Evolutionary conservation across 495 filamentous ascomycete genomes (phyloP), one percentile per base, ranked within the genome.

Genomic region (Lindgomyces ingoldianus): DNA sequence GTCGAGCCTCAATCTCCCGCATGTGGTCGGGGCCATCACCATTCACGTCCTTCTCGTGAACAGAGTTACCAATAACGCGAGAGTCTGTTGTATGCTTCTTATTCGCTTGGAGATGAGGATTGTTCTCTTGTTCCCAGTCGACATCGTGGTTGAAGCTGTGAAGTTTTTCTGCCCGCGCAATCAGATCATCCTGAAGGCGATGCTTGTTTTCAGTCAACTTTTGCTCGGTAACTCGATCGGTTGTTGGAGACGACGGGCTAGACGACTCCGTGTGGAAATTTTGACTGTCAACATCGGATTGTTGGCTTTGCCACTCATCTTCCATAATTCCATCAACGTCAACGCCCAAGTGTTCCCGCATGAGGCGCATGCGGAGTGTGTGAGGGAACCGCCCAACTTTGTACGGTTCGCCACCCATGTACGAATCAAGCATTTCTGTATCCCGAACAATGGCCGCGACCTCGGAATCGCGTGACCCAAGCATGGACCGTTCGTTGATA

Each of bases 401-500:
- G 70, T 93, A 98, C 9, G 91, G 87, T 64, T 88, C 80, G 12
- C 91, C 92, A 44, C 84, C 91, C 94, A 99, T 98, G 47, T 84
- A 90, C 16, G 91, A 96, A 81, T 85, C 87, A 52, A 97, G 84
- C 87, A 96, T 91, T 69, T 96, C 91, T 0, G 90, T 96, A 76
- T 99, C 94, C 48, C 93, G 84, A 41, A 99, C 90, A 19, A 99
- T 82, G 4, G 93, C 86, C 2, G 95, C 95, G 53, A 90, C 88
- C 73, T 99, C 94, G 0, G 91, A 96, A 74, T 99, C 94, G 64
- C 95, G 82, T 18, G 84, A 85, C 36, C 94, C 94, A 21, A 96
- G 72, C 91, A 99, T 93, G 12, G 93, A 97, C 27, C 94, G 89
- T 73, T 99, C 94, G 71, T 99, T 99, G 79, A 99, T 99, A 72